Base-by-base conservation (phyloP, 805 yeast species). In the Ogataea glucozyma region DNA sequence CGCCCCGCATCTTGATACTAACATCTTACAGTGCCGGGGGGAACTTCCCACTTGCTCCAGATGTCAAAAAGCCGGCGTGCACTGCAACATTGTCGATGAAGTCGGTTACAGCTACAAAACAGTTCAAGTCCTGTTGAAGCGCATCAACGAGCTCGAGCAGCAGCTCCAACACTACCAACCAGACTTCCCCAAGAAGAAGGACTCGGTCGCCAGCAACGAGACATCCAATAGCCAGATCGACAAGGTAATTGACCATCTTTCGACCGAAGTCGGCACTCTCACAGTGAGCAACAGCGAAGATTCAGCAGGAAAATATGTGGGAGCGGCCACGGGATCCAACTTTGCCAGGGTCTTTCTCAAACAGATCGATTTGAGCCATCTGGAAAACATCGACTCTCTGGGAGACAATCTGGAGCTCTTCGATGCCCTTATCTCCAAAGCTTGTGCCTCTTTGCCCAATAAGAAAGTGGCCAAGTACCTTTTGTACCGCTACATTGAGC, bases 311-410 rank as follows among this genome's bases (percentile, higher is more conserved):
- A 56, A 56, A 31, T 53, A 53, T 23, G 52, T 53, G 3, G 58
- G 58, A 4, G 61, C 61, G n/a, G 61, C 59, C 20, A 54, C 61
- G 4, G 61, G 61, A 10, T 43, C 54, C 12, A 55, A 53, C 23
- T 56, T 56, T 43, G 58, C 56, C 10, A 46, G 50, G 16, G 33
- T 48, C 2, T 53, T 56, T 21, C 38, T 54, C 16, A 51, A 51
- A 22, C 55, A 54, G 31, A 48, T 56, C 5, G 43, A 56, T 14
- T 18, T 56, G 18, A 52, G 46, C 16, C 47, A 43, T 12, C 38
- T 53, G 16, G 40, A 45, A 13, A 50, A 43, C 6, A 32, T 41
- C 13, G 40, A 40, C 6, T 19, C 34, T 2, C 24, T 37, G 3
- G 31, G 24, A 4, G 37, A 36, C 21, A 51, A 46, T 2, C 31